Base-by-base conservation (phyloP, 768 basidiomycete genomes). In the Tephrocybe sp. region DNA sequence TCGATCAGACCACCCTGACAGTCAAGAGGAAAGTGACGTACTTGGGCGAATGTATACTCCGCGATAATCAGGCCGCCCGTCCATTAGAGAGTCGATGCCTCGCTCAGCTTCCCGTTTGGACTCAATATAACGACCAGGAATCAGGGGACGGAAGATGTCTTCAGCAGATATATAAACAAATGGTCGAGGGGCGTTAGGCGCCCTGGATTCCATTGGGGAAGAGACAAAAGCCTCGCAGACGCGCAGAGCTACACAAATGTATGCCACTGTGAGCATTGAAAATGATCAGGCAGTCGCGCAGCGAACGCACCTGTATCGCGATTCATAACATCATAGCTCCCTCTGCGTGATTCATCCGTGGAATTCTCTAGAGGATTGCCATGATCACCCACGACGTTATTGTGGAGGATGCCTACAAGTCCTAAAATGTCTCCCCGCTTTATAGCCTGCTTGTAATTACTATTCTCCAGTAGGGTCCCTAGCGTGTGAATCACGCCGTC, bases 111-210 rank as follows among this genome's bases (percentile, higher is more conserved):
- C 83, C 17, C 95, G 84, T 72, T 99, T 99, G n/a, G 91, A 88
- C 64, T 88, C 79, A 61, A 98, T 93, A 71, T 99, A 99, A 30
- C 89, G 73, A 0, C 81, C 76, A 24, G 94, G 84, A 44, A 98
- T 81, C 61, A 96, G 62, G 23, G 96, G 97, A 12, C 91, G 83
- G 70, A 85, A 93, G 41, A 96, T 82, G 65, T 95, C 93, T 63
- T 96, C 96, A 5, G 97, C 97, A 43, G 97, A 99, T 50, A 99
- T 76, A 70, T 90, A 98, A 34, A 98, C 79, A 68, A 99, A 98
- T n/a, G 86, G 80, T 48, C 85, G 79, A 42, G 75, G 71, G 50
- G 59, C 54, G 53, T 55, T 61, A 46, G 64, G 49, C 58, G 55
- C 46, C 48, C 54, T 57, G 58, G 64, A 61, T 46, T 56, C 59